These are phyloP conservation scores for Schizonepeta tenuifolia DNA, from an alignment of 257 asterid genomes.

Conservation along the genomic window DNA sequence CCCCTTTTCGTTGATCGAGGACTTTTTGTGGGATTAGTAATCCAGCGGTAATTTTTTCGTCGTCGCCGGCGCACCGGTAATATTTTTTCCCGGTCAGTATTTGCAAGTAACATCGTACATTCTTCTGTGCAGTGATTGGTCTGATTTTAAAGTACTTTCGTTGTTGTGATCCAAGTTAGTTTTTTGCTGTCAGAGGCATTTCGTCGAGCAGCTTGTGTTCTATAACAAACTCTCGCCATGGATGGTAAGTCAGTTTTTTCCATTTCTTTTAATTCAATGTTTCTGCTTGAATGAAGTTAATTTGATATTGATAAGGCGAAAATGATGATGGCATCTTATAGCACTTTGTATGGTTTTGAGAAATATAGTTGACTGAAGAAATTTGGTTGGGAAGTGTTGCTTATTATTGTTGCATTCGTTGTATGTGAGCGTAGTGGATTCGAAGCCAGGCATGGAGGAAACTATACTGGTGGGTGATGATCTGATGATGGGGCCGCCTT, in stretches of 20 bases:
- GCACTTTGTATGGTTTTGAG: neutral
- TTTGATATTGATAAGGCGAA: neutral
- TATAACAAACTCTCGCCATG: slow-evolving; percentile 41
- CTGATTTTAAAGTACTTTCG: neutral
- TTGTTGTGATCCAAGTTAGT: slow-evolving; percentile 13
- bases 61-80: slow-evolving; percentile 20
- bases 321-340: slow-evolving; percentile 2
- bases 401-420: slow-evolving; percentile 20
- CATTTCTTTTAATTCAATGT: neutral
- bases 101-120: neutral
- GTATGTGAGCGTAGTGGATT: slow-evolving; percentile 57
- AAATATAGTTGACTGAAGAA: slow-evolving; percentile 1
- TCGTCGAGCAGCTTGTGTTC: slow-evolving; percentile 50
- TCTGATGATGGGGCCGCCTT: slow-evolving; percentile 95
- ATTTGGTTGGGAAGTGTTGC: neutral
- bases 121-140: neutral
- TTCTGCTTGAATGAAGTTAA: neutral
- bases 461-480: slow-evolving; percentile 97
- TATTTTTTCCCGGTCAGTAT: neutral
- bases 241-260: slow-evolving; percentile 48
- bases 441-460: slow-evolving; percentile 93
- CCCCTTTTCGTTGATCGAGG: neutral
- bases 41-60: slow-evolving; percentile 3
- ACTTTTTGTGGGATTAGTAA: neutral
- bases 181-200: slow-evolving; percentile 37